Percentiles rank a stretch among this genome's conserved stretches.
Evolutionary conservation across 1,139 yeast genomes (phyloP).

Genomic region (Diutina neorugosa): DNA sequence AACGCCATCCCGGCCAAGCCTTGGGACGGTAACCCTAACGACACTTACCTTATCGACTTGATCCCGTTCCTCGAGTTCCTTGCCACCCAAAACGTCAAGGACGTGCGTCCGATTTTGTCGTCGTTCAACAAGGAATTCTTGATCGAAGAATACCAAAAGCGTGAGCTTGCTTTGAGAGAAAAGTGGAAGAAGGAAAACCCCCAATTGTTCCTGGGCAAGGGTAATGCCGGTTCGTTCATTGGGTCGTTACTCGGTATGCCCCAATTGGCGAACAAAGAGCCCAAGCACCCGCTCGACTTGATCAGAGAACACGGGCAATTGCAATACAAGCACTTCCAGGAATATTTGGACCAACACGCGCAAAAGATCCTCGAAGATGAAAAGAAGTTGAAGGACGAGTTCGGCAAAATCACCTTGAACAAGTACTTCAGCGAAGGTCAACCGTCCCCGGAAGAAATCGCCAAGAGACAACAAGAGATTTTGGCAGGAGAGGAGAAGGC

Average conservation of each 20-base stretch:
- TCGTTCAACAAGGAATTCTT: conserved; percentile 57
- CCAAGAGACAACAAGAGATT: conserved; percentile 2
- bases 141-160: conserved; percentile 63
- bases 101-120: conserved; percentile 77
- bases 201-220: conserved; percentile 22
- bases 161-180: conserved; percentile 67
- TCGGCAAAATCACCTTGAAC: conserved; percentile 72
- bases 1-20: conserved; percentile 74
- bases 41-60: conserved; percentile 50
- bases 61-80: conserved; percentile 91
- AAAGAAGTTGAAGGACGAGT: conserved; percentile 65
- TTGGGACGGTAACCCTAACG: conserved; percentile 85
- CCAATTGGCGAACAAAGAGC: conserved; percentile 37
- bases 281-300: conserved; percentile 79
- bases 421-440: conserved; percentile 77
- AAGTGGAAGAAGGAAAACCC: conserved; percentile 56
- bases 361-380: conserved; percentile 75
- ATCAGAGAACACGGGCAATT: conserved; percentile 89
- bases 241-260: conserved; percentile 51
- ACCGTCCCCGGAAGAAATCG: conserved; percentile 65
- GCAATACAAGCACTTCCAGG: conserved; percentile 76
- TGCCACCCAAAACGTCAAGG: conserved; percentile 84
- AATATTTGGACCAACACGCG: conserved; percentile 78
- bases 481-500: background rate
- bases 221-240: conserved; percentile 37